Base-by-base conservation (phyloP, 2,329 filamentous ascomycete genomes). In the Epichloe sibirici region DNA sequence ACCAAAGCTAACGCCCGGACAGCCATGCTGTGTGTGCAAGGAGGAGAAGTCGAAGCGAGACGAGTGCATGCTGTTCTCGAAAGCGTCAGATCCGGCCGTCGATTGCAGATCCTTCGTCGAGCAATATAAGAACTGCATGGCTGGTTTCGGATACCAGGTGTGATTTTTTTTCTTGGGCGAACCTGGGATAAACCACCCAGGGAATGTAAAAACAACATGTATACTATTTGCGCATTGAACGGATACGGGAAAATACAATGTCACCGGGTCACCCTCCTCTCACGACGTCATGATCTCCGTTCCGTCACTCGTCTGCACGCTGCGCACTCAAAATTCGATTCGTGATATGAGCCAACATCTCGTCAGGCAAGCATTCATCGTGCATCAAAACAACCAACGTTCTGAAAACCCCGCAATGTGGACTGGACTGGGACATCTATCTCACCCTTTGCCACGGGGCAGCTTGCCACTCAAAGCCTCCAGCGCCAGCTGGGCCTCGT, bases 61-160 rank as follows among this genome's bases (percentile, higher is more conserved):
- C 73, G 90, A 98, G 72, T 98, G 93, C 77, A 97, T 98, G 91
- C 86, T 98, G 53, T 96, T 97, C 75, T 95, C 89, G 52, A 90
- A 81, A 57, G 78, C 87, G 56, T 78, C 84, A 64, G 86, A 96
- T 65, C 88, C 93, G 40, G 80, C 88, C 62, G 78, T 81, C 64
- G 90, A 94, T 63, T 98, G 93, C 77, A 79, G 83, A 69, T 79
- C 83, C 49, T 78, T 88, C 57, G 86, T 98, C 57, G 81, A 88
- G 31, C 83, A 88, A 66, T 98, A 98, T 74, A 85, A 83, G 72
- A 82, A 72, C 60, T 98, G 93, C 70, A 97, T 98, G 93, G 82
- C 83, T 53, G 86, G 89, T 11, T 97, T 86, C 64, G 93, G 93
- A 15, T 98, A 95, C 75, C 85, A 88, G 68, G 71, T 82, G 49